These are phyloP conservation scores for Mercurialis annua DNA, from an alignment of 345 rosid genomes.

Conservation along the genomic window DNA sequence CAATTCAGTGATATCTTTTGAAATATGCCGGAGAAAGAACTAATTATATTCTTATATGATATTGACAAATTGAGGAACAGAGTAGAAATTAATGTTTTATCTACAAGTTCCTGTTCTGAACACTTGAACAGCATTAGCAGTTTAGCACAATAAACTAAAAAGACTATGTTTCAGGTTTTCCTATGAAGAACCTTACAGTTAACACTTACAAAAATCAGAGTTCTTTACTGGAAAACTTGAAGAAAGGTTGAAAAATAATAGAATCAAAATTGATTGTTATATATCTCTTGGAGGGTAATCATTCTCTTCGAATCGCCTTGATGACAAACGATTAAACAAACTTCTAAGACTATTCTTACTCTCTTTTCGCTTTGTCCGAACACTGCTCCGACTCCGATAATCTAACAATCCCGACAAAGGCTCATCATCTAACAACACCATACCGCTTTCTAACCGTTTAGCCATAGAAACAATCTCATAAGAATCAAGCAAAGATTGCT, in stretches of 20 bases:
- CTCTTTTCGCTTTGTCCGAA: constrained; percentile 28
- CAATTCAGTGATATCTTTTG: not conserved
- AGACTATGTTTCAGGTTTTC: not conserved
- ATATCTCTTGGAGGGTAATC: constrained; percentile 17
- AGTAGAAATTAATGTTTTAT: not conserved
- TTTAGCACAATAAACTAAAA: too few relatives aligned
- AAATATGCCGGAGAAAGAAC: not conserved
- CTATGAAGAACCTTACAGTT: constrained; percentile 3
- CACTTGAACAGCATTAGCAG: too few relatives aligned
- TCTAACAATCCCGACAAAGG: constrained; percentile 25
- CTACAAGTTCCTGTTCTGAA: not conserved
- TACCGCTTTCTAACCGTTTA: constrained; percentile 55
- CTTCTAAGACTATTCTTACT: constrained; percentile 63
- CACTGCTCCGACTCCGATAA: constrained; percentile 1
- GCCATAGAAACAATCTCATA: constrained; percentile 65
- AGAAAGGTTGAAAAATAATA: not conserved
- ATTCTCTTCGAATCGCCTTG: constrained; percentile 43
- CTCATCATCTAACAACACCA: constrained; percentile 42
- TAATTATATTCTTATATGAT: not conserved
- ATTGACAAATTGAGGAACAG: not conserved
- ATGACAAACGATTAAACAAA: constrained; percentile 51
- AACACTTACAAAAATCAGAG: not conserved
- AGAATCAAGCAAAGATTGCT: constrained; percentile 70
- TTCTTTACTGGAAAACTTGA: constrained; percentile 13
- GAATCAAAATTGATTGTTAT: constrained; percentile 9